These are phyloP conservation scores for Epichloe typhina DNA, from an alignment of 2,329 filamentous ascomycete species.

Conservation along the genomic window DNA sequence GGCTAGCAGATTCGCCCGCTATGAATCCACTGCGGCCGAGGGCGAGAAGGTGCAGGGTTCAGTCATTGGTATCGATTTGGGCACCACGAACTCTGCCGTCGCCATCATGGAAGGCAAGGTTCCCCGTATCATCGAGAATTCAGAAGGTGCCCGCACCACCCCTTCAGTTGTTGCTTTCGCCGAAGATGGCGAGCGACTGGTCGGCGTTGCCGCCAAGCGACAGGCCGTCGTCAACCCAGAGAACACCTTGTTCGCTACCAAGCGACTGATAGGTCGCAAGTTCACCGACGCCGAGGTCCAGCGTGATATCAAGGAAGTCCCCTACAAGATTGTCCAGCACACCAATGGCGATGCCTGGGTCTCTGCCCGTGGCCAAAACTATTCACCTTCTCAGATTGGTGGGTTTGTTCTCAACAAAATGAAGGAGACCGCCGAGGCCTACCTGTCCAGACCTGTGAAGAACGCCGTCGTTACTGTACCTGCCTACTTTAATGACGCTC, in stretches of 20 bases:
- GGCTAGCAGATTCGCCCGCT: constrained; percentile 61
- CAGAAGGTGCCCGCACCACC: constrained; percentile 56
- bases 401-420: constrained; percentile 95
- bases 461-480: constrained; percentile 95
- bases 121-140: constrained; percentile 90
- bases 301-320: constrained; percentile 92
- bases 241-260: constrained; percentile 96
- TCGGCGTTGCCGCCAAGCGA: constrained; percentile 94
- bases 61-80: constrained; percentile 97
- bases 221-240: constrained; percentile 97
- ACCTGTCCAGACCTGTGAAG: constrained; percentile 80
- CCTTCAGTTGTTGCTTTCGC: constrained; percentile 90
- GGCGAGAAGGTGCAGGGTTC: constrained; percentile 79
- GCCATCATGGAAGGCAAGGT: constrained; percentile 95
- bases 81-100: constrained; percentile 95
- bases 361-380: constrained; percentile 82
- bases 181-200: constrained; percentile 87
- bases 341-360: constrained; percentile 95
- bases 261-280: constrained; percentile 97
- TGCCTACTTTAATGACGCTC: constrained; percentile 97
- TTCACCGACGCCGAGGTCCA: constrained; percentile 90
- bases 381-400: constrained; percentile 96
- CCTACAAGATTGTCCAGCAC: constrained; percentile 98
- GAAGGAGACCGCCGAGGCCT: constrained; percentile 96
- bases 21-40: constrained; percentile 49